Base-by-base conservation (phyloP, 2,329 filamentous ascomycete species). In the Pleoardoris graminearum region DNA sequence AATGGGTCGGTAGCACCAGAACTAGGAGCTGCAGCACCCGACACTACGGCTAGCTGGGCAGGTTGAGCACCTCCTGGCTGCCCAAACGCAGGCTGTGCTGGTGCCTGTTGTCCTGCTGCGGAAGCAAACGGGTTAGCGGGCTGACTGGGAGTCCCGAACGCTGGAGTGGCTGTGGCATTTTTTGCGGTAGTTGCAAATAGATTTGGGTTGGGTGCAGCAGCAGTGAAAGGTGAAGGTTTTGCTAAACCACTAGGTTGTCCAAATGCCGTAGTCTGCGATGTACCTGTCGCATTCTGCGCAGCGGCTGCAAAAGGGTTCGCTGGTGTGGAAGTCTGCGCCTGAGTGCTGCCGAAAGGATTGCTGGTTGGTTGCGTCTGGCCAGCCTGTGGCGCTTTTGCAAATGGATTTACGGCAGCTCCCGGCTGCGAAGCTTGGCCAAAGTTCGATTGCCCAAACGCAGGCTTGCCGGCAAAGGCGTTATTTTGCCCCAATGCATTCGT, bases 41-140 rank as follows among this genome's bases (percentile, higher is more conserved):
- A n/a, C n/a, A n/a, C n/a, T n/a, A n/a, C n/a, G n/a, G n/a, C n/a
- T n/a, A n/a, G n/a, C n/a, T n/a, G n/a, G 30, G 55, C 50, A 42
- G 55, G 37, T 46, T 58, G 22, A 23, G 52, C 50, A 25, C 51
- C 22, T n/a, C 52, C 33, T 30, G 87, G 67, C 89, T 91, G 81
- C 87, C 89, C 43, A 93, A 86, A 59, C 82, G 85, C 43, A 81
- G 78, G 76, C 82, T 84, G 45, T 82, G 78, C 76, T 82, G 84
- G 22, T 29, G 46, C 23, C 44, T 55, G 57, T 21, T 53, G 37
- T 25, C 46, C 21, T 55, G 48, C 49, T n/a, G 49, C 25, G 50
- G 54, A 58, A n/a, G 37, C 49, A 29, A 60, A 54, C 11, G 57
- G 49, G 33, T 49, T 54, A n/a, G 57, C 29, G 23, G 43, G 7